A percentile compares a stretch with the other conserved stretches of the same genome.
phyloP scores from a whole-genome alignment of 2,329 filamentous ascomycete genomes.

The Trichoderma citrinoviride region DNA sequence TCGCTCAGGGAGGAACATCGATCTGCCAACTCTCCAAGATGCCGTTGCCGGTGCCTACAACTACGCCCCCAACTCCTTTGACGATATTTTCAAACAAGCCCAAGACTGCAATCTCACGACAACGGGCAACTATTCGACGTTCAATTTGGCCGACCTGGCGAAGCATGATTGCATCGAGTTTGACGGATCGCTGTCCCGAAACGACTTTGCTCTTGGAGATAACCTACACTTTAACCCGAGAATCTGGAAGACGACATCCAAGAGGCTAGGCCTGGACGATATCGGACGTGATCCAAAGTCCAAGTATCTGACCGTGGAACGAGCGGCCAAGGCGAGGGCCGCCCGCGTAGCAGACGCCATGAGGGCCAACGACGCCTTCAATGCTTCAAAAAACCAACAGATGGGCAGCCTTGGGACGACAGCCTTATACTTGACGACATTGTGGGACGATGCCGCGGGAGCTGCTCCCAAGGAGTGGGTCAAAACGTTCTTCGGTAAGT shows the following conservation, averaged over 20 bases:
- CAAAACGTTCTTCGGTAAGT: constrained; percentile 15
- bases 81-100: background rate
- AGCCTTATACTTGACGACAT: background rate
- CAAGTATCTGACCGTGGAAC: constrained; percentile 8
- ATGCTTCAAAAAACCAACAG: background rate
- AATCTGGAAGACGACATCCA: background rate
- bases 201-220: constrained; percentile 5
- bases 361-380: background rate
- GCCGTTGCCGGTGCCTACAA: background rate
- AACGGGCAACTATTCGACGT: constrained; percentile 6
- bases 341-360: constrained; percentile 1
- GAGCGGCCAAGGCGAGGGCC: constrained; percentile 7
- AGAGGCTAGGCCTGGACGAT: background rate
- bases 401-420: background rate
- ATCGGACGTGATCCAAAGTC: background rate
- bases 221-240: background rate
- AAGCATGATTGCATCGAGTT: constrained; percentile 15
- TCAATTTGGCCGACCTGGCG: background rate
- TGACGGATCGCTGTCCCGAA: constrained; percentile 16
- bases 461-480: constrained; percentile 8
- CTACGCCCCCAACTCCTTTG: background rate
- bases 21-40: background rate
- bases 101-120: background rate
- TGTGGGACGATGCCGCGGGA: constrained; percentile 9
- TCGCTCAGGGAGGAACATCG: constrained; percentile 10